phyloP scores from a whole-genome alignment of 768 basidiomycete genomes.

The Leucosporidium yakuticum region DNA sequence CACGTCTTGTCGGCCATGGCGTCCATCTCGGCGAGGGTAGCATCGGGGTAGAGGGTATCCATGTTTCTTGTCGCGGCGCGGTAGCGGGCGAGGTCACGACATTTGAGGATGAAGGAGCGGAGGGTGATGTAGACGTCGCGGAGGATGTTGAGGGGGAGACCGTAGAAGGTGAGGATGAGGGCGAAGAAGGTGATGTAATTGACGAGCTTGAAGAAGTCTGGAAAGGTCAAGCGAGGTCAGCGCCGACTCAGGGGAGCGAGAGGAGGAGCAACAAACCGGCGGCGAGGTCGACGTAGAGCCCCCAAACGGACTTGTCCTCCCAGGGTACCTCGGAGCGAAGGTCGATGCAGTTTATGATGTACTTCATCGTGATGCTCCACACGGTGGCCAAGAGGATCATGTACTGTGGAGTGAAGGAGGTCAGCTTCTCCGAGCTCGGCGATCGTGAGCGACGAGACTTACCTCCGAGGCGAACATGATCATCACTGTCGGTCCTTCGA shows the following conservation, averaged over 20 bases:
- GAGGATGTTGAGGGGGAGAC: constrained; percentile 90
- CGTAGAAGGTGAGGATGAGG: constrained; percentile 88
- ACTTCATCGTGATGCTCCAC: constrained; percentile 71
- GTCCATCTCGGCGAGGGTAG: constrained; percentile 73
- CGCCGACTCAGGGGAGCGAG: not conserved
- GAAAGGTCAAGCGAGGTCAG: not conserved
- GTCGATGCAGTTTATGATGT: constrained; percentile 73
- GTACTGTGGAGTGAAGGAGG: constrained; percentile 53
- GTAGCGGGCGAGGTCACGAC: constrained; percentile 83
- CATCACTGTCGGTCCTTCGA: constrained; percentile 77
- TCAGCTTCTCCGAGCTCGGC: not conserved
- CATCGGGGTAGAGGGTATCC: constrained; percentile 91
- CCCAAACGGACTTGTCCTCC: constrained; percentile 97
- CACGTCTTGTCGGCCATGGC: constrained; percentile 83
- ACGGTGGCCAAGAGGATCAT: constrained; percentile 78
- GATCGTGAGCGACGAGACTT: constrained; percentile 7
- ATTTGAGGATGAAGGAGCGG: constrained; percentile 79
- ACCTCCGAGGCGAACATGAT: constrained; percentile 94
- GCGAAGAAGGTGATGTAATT: constrained; percentile 91
- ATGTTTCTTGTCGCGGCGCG: constrained; percentile 91
- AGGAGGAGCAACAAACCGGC: constrained; percentile 58
- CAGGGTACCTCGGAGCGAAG: constrained; percentile 73
- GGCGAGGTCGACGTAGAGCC: constrained; percentile 85
- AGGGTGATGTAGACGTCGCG: constrained; percentile 95
- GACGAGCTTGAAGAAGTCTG: constrained; percentile 87